Base-by-base conservation (phyloP, 2,329 filamentous ascomycete genomes). In the Penicillium janthinellum region DNA sequence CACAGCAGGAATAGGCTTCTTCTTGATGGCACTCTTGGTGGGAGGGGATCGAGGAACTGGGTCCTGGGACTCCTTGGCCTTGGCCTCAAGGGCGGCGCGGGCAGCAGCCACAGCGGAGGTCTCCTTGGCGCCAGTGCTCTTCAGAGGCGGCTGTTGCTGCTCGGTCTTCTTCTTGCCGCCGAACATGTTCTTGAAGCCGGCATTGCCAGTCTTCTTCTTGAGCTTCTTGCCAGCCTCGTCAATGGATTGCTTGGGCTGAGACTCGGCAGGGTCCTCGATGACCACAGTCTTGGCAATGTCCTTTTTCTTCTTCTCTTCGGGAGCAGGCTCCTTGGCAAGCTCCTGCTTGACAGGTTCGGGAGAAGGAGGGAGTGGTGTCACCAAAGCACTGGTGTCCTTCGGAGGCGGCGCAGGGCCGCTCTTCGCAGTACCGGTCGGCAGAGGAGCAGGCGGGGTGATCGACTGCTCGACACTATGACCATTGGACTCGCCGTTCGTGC, bases 141-240 rank as follows among this genome's bases (percentile, higher is more conserved):
- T 77, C 65, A 73, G 66, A 10, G 73, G 65, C 17, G 69, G 67
- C 56, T 51, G 48, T 14, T 12, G 17, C 49, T 63, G 67, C 8
- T 74, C 70, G 39, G 65, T 69, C 67, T 76, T 77, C 63, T 75
- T 72, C 66, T 78, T 80, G 60, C 67, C 72, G 17, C 73, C 73
- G 60, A 81, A 81, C 66, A 81, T 74, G 44, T 70, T 73, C 69
- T 79, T 80, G 57, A 81, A 74, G n/a, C 75, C 75, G 12, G 73
- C 66, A 57, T 75, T 77, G 51, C 70, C 73, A 25, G 70, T 64
- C 63, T 78, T 80, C 70, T 79, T 81, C 66, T 76, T 76, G 49
- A 78, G 66, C 69, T 81, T 82, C 68, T 76, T 79, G 41, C 68
- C 66, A 10, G 70, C 67, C 4, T 77, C 73, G 7, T 74, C 73